Conservation (phyloP, 1,139 yeast genomes). For the Geotrichum candidum region DNA sequence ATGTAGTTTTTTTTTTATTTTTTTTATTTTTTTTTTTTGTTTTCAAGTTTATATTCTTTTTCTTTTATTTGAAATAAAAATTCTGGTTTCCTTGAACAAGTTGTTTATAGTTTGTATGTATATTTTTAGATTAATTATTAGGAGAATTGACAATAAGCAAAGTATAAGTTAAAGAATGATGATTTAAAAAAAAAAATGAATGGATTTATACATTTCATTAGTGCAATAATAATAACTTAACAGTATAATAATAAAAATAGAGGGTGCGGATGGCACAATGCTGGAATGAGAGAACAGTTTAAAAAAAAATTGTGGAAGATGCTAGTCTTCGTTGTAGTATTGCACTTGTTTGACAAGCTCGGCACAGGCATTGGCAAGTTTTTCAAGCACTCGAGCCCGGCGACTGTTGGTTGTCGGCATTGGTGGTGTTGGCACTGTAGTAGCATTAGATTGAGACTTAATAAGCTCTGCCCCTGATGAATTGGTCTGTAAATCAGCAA, state of each 20-base stretch:
- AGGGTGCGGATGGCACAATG: background rate
- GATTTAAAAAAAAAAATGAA: too few species aligned
- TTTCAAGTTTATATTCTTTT: background rate
- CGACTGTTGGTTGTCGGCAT: background rate
- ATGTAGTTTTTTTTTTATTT: background rate
- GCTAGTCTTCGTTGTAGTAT: constrained; percentile 3
- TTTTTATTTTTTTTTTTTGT: background rate
- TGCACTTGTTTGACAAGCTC: constrained; percentile 7
- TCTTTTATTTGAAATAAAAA: too few species aligned
- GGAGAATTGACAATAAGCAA: too few species aligned
- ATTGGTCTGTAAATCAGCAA: background rate
- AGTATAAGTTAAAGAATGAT: too few species aligned
- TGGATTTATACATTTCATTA: too few species aligned
- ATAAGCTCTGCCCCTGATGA: background rate
- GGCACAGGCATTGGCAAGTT: background rate
- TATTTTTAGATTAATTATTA: background rate
- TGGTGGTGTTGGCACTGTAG: background rate
- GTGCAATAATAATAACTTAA: too few species aligned
- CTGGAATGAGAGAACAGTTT: background rate
- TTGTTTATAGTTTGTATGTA: too few species aligned
- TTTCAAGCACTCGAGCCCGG: background rate
- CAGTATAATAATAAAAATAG: too few species aligned
- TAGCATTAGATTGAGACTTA: background rate
- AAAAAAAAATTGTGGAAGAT: background rate
- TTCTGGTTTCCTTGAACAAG: too few species aligned